phyloP scores from a whole-genome alignment of 208 protist species.

The Kentomonas sorsogonicus region DNA sequence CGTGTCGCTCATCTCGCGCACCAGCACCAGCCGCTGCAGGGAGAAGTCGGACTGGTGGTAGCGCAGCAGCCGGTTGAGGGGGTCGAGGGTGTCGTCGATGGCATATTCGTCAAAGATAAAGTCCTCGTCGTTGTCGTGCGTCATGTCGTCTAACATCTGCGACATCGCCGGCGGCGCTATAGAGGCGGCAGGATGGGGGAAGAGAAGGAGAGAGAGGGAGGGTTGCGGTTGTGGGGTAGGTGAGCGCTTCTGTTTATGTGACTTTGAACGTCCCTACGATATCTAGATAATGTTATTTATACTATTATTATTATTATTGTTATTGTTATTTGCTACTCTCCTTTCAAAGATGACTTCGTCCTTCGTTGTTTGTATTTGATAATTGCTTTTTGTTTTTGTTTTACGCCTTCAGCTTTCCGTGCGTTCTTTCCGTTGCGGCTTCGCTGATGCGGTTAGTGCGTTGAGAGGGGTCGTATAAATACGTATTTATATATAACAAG shows the following conservation, averaged over 20 bases:
- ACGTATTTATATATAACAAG: not conserved
- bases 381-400: not conserved
- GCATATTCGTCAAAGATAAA: slow-evolving; percentile 92
- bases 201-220: no score
- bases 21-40: slow-evolving; percentile 80
- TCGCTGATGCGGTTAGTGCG: no score
- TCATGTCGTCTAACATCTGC: slow-evolving; percentile 56
- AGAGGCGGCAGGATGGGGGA: no score
- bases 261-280: no score
- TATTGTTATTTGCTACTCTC: not conserved
- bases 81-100: slow-evolving; percentile 91
- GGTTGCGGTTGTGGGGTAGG: no score
- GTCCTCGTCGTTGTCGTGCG: slow-evolving; percentile 73
- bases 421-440: no score
- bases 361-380: not conserved
- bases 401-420: no score
- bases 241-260: no score
- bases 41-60: slow-evolving; percentile 90
- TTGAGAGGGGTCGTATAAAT: no score
- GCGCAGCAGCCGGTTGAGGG: slow-evolving; percentile 70
- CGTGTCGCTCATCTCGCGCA: slow-evolving; percentile 84
- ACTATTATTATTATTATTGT: slow-evolving; percentile 5
- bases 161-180: no score
- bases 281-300: slow-evolving; percentile 23
- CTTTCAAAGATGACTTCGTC: not conserved